phyloP scores from a whole-genome alignment of 1,284 basidiomycete species.

The Chalciporus sp. region DNA sequence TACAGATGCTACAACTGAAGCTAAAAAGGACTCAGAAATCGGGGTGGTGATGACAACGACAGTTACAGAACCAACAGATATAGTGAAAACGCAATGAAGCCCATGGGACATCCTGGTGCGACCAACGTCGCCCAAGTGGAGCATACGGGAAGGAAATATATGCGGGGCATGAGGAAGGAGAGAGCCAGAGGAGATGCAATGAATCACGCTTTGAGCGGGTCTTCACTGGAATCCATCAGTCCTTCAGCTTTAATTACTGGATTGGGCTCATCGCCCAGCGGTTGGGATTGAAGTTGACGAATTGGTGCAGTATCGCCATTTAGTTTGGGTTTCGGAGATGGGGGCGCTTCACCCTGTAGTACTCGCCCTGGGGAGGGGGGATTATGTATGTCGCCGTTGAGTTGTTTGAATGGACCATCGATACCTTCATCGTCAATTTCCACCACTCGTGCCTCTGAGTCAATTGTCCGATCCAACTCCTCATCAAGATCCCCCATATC shows the following conservation, averaged over 20 bases:
- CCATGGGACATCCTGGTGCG: conserved; percentile 19
- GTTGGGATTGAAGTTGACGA: conserved; percentile 54
- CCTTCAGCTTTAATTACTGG: conserved; percentile 67
- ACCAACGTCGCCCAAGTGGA: conserved; percentile 10
- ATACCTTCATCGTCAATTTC: conserved; percentile 34
- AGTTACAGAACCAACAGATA: conserved; percentile 38
- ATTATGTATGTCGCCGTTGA: conserved; percentile 27
- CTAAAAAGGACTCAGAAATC: conserved; percentile 23
- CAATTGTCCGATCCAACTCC: conserved; percentile 27
- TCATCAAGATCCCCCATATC: conserved; percentile 38
- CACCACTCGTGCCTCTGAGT: conserved; percentile 23
- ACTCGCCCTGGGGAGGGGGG: conserved; percentile 11
- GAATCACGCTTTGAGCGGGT: conserved; percentile 56
- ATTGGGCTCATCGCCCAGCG: conserved; percentile 61
- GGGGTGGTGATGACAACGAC: conserved; percentile 27
- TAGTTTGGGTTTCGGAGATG: conserved; percentile 41
- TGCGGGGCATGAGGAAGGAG: conserved; percentile 3
- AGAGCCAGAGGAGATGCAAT: background rate
- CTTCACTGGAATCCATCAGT: conserved; percentile 72
- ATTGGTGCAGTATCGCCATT: conserved; percentile 52
- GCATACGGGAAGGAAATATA: conserved; percentile 15
- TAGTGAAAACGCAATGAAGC: conserved; percentile 23
- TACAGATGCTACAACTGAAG: conserved; percentile 37
- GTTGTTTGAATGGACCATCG: conserved; percentile 35
- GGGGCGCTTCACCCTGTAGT: conserved; percentile 48